phyloP scores from a whole-genome alignment of 352 stramenopile genomes.

The Halophytophthora polymorphica region DNA sequence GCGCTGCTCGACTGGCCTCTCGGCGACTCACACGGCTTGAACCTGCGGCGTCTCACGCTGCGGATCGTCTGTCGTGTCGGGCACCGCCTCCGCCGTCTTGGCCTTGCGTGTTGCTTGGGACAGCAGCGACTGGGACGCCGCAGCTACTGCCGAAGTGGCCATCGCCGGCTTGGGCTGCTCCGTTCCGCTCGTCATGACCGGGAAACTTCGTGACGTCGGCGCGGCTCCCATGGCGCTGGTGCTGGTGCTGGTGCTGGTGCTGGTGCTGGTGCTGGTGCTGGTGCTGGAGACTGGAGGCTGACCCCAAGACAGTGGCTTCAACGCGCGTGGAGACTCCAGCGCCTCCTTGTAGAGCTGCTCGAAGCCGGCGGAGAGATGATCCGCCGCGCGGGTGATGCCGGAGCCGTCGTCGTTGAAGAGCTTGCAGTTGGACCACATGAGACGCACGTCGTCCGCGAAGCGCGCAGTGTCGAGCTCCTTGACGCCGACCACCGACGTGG shows the following conservation, averaged over 20 bases:
- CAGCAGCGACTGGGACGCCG: no score
- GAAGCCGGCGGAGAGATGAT: conserved; percentile 64
- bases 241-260: not conserved
- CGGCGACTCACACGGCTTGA: no score
- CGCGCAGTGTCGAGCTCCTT: conserved; percentile 44
- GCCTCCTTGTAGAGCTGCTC: conserved; percentile 56
- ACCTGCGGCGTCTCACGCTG: no score
- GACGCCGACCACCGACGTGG: conserved; percentile 15
- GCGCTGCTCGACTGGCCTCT: no score
- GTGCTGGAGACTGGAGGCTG: conserved; percentile 3
- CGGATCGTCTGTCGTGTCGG: no score
- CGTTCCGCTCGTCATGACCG: no score
- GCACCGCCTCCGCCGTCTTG: no score
- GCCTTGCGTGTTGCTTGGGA: no score
- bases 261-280: not conserved
- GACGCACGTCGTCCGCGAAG: conserved; percentile 74
- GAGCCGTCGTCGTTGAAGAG: conserved; percentile 84
- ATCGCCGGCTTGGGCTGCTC: no score
- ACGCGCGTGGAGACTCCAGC: conserved; percentile 25
- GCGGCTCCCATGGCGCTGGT: no score
- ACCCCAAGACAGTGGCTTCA: conserved; percentile 2
- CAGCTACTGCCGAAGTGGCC: no score
- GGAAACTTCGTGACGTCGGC: no score
- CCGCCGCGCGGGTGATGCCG: conserved; percentile 68
- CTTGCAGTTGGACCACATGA: conserved; percentile 84